These are phyloP conservation scores for Emmonsia crescens DNA, from an alignment of 2,329 filamentous ascomycete genomes.

Conservation along the genomic window DNA sequence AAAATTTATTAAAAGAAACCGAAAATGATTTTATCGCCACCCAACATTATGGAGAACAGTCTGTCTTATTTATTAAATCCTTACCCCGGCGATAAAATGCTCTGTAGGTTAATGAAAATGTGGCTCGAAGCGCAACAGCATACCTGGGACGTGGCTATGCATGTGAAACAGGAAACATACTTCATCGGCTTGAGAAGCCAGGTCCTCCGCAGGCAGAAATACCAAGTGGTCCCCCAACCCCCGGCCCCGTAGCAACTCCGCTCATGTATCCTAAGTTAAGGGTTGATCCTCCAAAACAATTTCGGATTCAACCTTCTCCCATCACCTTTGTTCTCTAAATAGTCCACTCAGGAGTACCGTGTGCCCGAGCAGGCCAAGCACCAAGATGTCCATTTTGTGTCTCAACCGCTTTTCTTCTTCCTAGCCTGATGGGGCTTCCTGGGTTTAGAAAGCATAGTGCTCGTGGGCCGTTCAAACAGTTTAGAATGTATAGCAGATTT, in stretches of 20 bases:
- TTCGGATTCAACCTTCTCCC: neutral
- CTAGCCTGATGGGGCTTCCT: too few species aligned
- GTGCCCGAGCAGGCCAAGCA: too few species aligned
- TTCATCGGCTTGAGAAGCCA: neutral
- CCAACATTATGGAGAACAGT: neutral
- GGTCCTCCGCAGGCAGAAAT: neutral
- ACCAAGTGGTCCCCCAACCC: neutral
- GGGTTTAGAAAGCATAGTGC: neutral
- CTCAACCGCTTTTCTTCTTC: neutral
- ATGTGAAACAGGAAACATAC: neutral
- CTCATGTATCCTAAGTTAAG: neutral
- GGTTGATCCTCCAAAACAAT: neutral
- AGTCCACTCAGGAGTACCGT: neutral
- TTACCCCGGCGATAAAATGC: neutral
- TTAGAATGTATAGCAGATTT: constrained; percentile 7
- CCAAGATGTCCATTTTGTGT: neutral
- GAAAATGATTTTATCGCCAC: neutral
- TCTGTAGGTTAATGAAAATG: neutral
- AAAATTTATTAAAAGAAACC: neutral
- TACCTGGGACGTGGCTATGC: neutral
- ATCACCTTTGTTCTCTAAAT: neutral
- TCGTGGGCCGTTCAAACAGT: neutral
- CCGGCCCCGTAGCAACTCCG: neutral
- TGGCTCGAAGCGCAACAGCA: neutral
- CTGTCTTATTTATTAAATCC: neutral